Evolutionary conservation across 2,329 filamentous ascomycete species (phyloP), one percentile per base, ranked within the genome.

Genomic region (Fusarium sp.): DNA sequence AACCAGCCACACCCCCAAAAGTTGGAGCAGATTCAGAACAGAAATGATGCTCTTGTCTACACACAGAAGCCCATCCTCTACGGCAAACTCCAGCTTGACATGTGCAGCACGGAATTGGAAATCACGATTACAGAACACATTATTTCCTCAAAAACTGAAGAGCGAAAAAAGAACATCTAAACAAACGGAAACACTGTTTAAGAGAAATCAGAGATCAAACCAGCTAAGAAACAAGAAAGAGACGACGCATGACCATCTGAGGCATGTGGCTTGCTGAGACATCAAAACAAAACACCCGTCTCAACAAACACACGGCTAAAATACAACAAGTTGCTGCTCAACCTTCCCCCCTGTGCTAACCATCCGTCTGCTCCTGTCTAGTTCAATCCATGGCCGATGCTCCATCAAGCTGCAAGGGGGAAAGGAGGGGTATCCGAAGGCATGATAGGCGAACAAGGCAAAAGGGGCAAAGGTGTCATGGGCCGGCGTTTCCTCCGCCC

Each of bases 321-420:
- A 81, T 82, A 81, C 78, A 82, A 78, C 75, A 79, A 71, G 74
- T 76, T 77, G 74, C 74, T 76, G 71, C 76, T 79, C 73, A 69
- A 71, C 67, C 62, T 66, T 43, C 43, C 63, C 70, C 66, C 62
- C 66, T 68, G 55, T 70, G 70, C 72, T 70, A 76, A 72, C 72
- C 72, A 67, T 75, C 72, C 75, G 71, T 77, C 76, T 75, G 73
- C 73, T 78, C 78, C 74, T 73, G 75, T 76, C 75, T 77, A 77
- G 72, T 76, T 76, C 73, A 75, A 72, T 75, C 76, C 75, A 70
- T 71, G 72, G 65, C 74, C 70, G 66, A 68, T 72, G 73, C 75
- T 78, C 73, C 77, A 75, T 76, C 74, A 72, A 75, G 72, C 72
- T 73, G 66, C 65, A 74, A 68, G 60, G 54, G 59, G 52, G 44